Evolutionary conservation across 139 green algal genomes (phyloP).

Genomic region (Trebouxia sp.): DNA sequence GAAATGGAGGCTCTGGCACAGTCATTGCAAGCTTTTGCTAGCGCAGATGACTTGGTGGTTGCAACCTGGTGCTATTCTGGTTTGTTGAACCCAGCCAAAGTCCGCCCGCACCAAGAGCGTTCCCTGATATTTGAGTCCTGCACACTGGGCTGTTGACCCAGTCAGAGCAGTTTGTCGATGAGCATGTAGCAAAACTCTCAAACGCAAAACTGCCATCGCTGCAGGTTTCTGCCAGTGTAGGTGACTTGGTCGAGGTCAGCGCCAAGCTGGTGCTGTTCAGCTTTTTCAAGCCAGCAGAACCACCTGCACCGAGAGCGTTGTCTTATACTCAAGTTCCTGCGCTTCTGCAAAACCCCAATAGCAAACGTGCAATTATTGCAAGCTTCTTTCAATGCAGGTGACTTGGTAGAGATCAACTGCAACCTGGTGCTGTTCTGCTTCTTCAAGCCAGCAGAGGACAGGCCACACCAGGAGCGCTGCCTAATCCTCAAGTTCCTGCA

Average conservation of each 20-base stretch:
- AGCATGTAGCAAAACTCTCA: too few relatives aligned
- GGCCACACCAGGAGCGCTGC: slow-evolving; percentile 37
- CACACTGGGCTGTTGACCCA: slow-evolving; percentile 57
- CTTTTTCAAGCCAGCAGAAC: too few relatives aligned
- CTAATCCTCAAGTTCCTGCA: slow-evolving; percentile 72
- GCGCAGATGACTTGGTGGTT: not conserved
- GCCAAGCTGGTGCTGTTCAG: too few relatives aligned
- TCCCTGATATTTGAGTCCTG: slow-evolving; percentile 70
- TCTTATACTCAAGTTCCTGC: too few relatives aligned
- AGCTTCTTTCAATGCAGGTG: slow-evolving; percentile 8
- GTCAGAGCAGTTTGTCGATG: slow-evolving; percentile 80
- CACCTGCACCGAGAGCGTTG: too few relatives aligned
- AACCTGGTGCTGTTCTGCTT: slow-evolving; percentile 85
- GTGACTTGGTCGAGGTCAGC: too few relatives aligned
- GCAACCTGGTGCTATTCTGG: not conserved
- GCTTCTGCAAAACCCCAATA: too few relatives aligned
- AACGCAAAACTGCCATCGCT: too few relatives aligned
- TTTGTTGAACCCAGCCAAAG: slow-evolving; percentile 42
- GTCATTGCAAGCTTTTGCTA: too few relatives aligned
- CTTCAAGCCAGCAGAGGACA: slow-evolving; percentile 42
- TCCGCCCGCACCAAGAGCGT: slow-evolving; percentile 29
- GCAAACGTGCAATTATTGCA: slow-evolving; percentile 29
- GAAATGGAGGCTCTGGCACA: too few relatives aligned
- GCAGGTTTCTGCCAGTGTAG: too few relatives aligned
- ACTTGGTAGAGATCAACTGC: slow-evolving; percentile 73